Evolutionary conservation across 441 rosid genomes (phyloP), one percentile per base, ranked within the genome.

Genomic region (Macaranga tanarius): DNA sequence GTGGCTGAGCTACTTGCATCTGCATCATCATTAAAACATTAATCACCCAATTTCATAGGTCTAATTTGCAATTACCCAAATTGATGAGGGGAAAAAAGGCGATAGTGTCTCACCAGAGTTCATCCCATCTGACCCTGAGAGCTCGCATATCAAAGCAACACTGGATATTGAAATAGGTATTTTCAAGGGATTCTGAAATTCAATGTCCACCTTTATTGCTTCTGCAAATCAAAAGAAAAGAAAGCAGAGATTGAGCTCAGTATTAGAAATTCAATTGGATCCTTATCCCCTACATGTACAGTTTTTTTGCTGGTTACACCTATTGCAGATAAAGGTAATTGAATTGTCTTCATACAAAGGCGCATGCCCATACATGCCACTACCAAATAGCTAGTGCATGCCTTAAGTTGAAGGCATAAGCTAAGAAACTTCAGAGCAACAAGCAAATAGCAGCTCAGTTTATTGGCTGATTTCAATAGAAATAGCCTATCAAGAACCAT

Each of bases 111-210:
- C 83, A 87, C 99, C 96, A 65, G 89, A 79, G 72, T 78, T 71
- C 23, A 71, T 56, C 67, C 91, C 97, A 77, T 89, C 97, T 67
- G 93, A 77, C 71, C 71, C 83, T 65, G 78, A 83, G 77, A 86
- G 93, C 78, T 93, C 92, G 73, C 97, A 91, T 69, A 93, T 86
- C 85, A 93, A 87, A 76, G 93, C 84, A 78, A 93, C 89, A 65
- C 79, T 76, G 28, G 93, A 83, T 66, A 93, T 71, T 75, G 97
- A 87, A 79, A 92, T 84, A 60, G 95, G 83, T 64, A 90, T 82
- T 77, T 87, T 89, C 77, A 93, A 80, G 67, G 98, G 98, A 75
- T 96, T 96, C 83, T 79, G 84, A 77, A 96, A 89, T 83, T 88
- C 92, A 67, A 93, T 71, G 77, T 74, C 87, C 73, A 96, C 88